Evolutionary conservation across 495 filamentous ascomycete species (phyloP).

Genomic region (Copromyces sp.): DNA sequence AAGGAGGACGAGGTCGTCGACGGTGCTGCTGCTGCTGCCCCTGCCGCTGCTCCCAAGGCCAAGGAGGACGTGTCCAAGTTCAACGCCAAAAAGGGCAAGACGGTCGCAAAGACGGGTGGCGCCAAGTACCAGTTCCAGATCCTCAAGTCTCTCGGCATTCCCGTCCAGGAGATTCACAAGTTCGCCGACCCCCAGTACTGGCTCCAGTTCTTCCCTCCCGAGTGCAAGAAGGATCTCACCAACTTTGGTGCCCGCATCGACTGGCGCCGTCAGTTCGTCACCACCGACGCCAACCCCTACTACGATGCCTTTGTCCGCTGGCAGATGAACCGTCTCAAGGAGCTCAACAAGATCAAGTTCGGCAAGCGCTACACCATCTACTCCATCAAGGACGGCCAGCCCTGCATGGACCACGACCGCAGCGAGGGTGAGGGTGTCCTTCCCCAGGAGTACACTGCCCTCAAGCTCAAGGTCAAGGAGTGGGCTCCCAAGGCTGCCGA

Average conservation of each 20-base stretch:
- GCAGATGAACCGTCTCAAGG: conserved; percentile 92
- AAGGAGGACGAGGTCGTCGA: conserved; percentile 45
- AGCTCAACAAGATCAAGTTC: conserved; percentile 88
- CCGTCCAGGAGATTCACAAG: conserved; percentile 74
- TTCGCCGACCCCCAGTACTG: conserved; percentile 82
- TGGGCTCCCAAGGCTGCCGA: conserved; percentile 66
- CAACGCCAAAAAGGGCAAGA: conserved; percentile 88
- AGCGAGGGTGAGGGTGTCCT: conserved; percentile 83
- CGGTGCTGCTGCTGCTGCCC: conserved; percentile 7
- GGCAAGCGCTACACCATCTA: conserved; percentile 93
- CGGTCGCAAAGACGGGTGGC: conserved; percentile 80
- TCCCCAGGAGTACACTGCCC: conserved; percentile 83
- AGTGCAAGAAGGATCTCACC: conserved; percentile 69
- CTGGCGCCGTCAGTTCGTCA: conserved; percentile 86
- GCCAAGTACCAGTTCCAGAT: conserved; percentile 53
- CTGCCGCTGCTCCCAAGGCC: conserved; percentile 24
- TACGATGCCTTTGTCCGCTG: conserved; percentile 93
- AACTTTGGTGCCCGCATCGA: conserved; percentile 81
- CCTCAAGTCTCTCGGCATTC: conserved; percentile 64
- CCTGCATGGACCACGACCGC: conserved; percentile 96
- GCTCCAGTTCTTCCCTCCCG: conserved; percentile 67
- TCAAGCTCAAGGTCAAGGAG: conserved; percentile 84
- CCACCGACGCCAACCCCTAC: conserved; percentile 94
- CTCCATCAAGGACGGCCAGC: conserved; percentile 91
- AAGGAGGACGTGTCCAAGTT: conserved; percentile 81